Base-by-base conservation (phyloP, 2,329 filamentous ascomycete species). In the Lasiodiplodia sp. region DNA sequence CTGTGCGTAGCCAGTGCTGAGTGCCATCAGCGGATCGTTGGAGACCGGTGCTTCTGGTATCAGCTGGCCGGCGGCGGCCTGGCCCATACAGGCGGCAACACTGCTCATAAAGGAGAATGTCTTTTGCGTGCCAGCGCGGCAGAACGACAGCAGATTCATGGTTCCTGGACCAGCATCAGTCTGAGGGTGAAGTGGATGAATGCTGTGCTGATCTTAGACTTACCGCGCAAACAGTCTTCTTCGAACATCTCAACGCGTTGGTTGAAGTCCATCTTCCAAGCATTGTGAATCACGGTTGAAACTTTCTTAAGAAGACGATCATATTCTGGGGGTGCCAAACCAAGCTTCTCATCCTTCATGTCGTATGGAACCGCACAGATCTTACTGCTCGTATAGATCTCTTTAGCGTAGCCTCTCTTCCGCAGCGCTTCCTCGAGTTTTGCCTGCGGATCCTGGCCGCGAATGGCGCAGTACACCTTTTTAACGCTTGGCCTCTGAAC, bases 261-360 rank as follows among this genome's bases (percentile, higher is more conserved):
- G 58, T 76, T 76, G 37, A 77, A 76, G 65, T 77, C 75, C 72
- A 77, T 74, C 68, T 75, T 76, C 75, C 75, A 77, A 1, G 75
- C 75, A 70, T 75, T 75, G 21, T 74, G 72, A 34, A 76, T 64
- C 31, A 76, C 74, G 2, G 72, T 65, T 16, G 75, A 76, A 7
- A 75, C 74, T 0, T 66, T 69, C 4, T 47, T 70, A 3, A 73
- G 70, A 18, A 76, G 56, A 0, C 62, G 72, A 18, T 75, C 70
- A 25, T 71, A 67, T 3, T 23, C 23, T n/a, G 40, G 8, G 6
- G 40, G 6, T 4, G 18, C 34, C 14, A 57, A n/a, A 6, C 65
- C 65, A n/a, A 67, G 65, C 6, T 16, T 38, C n/a, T 60, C 55
- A 23, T 60, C 44, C n/a, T 37, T 58, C 65, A 67, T 72, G 47